A percentile compares a stretch with the other conserved stretches of the same genome.
These are phyloP conservation scores for Cercospora citrullina DNA, from an alignment of 2,329 filamentous ascomycete genomes.

Conservation along the genomic window DNA sequence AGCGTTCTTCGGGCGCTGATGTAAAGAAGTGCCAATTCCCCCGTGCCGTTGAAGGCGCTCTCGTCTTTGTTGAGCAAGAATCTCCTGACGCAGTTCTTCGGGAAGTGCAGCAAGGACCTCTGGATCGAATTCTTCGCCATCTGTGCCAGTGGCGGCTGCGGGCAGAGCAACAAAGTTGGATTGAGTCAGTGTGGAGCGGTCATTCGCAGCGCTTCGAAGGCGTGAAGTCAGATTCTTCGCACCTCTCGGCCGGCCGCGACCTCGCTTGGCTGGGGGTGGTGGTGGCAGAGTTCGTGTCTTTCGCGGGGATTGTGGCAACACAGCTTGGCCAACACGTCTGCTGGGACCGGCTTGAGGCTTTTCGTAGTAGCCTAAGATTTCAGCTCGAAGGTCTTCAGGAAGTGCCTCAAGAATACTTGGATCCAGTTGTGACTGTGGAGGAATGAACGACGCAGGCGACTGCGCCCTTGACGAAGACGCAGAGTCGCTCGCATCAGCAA, in stretches of 20 bases:
- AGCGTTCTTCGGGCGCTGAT: conserved; percentile 26
- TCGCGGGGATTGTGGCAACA: conserved; percentile 53
- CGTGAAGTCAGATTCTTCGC: conserved; percentile 40
- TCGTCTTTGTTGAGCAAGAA: conserved; percentile 71
- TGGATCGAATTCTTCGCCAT: conserved; percentile 59
- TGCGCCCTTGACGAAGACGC: conserved; percentile 26
- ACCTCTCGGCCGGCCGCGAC: conserved; percentile 47
- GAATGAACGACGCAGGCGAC: conserved; percentile 39
- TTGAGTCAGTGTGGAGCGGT: conserved; percentile 64
- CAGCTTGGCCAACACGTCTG: conserved; percentile 37
- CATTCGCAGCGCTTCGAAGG: conserved; percentile 48
- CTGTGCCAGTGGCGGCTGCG: conserved; percentile 38
- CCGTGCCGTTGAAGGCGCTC: conserved; percentile 57
- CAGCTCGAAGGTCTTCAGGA: conserved; percentile 80
- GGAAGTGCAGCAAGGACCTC: conserved; percentile 82
- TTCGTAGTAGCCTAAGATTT: conserved; percentile 73
- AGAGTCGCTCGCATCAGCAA: conserved; percentile 29
- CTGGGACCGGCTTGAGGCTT: conserved; percentile 38
- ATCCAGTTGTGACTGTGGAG: conserved; percentile 77
- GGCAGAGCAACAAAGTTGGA: conserved; percentile 64
- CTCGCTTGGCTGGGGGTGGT: conserved; percentile 66
- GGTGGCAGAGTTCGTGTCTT: conserved; percentile 57
- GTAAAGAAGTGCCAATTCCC: conserved; percentile 41
- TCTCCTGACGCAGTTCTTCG: conserved; percentile 73
- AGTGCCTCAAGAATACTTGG: conserved; percentile 79